Percentiles rank a stretch among this genome's conserved stretches.
These are phyloP conservation scores for Xylariaceae sp. DNA, from an alignment of 2,329 filamentous ascomycete species.

Conservation along the genomic window DNA sequence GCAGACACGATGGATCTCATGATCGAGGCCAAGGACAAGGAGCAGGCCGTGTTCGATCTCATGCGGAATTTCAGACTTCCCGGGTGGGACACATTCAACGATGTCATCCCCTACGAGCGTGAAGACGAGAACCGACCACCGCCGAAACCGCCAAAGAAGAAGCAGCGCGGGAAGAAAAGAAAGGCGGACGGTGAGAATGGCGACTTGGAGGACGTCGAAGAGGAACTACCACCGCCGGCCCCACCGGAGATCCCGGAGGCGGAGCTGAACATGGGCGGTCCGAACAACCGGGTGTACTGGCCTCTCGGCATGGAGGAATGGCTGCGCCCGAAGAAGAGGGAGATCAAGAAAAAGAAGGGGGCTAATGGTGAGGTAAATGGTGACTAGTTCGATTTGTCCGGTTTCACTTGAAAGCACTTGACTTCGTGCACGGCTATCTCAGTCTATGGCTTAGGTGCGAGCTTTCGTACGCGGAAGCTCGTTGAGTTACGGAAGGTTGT, in stretches of 20 bases:
- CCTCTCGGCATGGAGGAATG: conserved; percentile 88
- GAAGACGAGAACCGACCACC: conserved; percentile 70
- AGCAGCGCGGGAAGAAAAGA: conserved; percentile 47
- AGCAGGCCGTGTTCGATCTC: conserved; percentile 92
- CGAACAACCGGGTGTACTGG: conserved; percentile 84
- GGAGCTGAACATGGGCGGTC: conserved; percentile 85
- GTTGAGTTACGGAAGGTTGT: no score
- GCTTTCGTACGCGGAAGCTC: no score
- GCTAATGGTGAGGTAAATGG: conserved; percentile 37
- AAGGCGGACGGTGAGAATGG: conserved; percentile 37
- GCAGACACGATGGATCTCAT: conserved; percentile 88
- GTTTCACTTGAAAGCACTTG: neutral
- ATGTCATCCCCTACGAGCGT: conserved; percentile 76
- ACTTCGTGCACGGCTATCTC: no score
- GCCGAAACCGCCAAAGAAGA: conserved; percentile 52
- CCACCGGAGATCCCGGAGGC: conserved; percentile 58
- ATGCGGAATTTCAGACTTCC: conserved; percentile 88
- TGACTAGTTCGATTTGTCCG: conserved; percentile 10
- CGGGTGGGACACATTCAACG: conserved; percentile 73
- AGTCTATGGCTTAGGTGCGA: no score
- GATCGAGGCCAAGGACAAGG: conserved; percentile 98
- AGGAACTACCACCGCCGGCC: conserved; percentile 43
- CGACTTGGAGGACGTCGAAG: conserved; percentile 41
- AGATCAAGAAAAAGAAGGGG: conserved; percentile 57
- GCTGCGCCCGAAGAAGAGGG: conserved; percentile 78